A percentile compares a stretch with the other conserved stretches of the same genome.
These are phyloP conservation scores for Adansonia digitata DNA, from an alignment of 345 rosid species.

Conservation along the genomic window DNA sequence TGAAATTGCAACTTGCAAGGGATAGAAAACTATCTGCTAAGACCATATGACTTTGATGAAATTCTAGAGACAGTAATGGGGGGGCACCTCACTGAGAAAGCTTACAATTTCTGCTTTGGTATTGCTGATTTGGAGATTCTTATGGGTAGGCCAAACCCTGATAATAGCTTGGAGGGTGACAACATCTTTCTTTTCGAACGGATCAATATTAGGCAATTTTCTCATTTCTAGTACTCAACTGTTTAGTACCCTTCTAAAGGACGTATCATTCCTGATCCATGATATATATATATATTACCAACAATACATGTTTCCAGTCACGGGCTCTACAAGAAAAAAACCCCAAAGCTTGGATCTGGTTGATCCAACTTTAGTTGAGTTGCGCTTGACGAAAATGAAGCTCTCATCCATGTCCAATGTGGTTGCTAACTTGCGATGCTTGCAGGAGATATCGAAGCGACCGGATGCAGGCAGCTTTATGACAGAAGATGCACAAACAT, in stretches of 20 bases:
- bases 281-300: background rate
- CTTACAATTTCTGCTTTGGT: no score
- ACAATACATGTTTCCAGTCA: constrained; percentile 40
- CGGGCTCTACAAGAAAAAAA: constrained; percentile 45
- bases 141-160: constrained; percentile 57
- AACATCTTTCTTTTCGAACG: constrained; percentile 63
- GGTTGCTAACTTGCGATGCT: no score
- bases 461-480: background rate
- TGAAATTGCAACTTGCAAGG: no score
- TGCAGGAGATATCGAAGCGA: background rate
- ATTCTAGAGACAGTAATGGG: no score
- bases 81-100: no score
- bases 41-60: no score
- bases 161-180: constrained; percentile 36
- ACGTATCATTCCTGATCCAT: background rate
- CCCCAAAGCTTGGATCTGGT: constrained; percentile 29
- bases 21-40: no score
- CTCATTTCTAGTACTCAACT: background rate
- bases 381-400: constrained; percentile 33
- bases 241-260: background rate
- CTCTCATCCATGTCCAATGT: background rate
- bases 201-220: constrained; percentile 22
- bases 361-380: constrained; percentile 31
- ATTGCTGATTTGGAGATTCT: no score
- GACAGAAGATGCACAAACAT: background rate